Evolutionary conservation across 163 green algal species (phyloP), one percentile per base, ranked within the genome.

Genomic region (Coccomyxa subellipsoidea): DNA sequence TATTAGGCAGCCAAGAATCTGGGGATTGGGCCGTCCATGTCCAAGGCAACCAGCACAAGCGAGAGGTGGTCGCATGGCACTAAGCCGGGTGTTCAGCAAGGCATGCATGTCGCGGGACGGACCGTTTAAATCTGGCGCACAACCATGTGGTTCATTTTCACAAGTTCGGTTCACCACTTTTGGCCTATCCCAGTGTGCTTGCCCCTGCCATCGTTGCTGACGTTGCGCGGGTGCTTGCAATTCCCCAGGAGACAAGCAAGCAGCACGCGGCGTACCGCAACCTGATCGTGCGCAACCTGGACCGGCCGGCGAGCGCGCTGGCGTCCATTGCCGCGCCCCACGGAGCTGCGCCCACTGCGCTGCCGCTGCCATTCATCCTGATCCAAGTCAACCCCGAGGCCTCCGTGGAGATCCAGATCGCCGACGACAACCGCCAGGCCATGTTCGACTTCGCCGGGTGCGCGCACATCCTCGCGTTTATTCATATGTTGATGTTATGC

Each of bases 291-390:
- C 82, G 88, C 47, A 89, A 93, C 83, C 38, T 37, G 32, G 83
- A 87, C 31, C n/a, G 76, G 39, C 83, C 87, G 7, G 29, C 82
- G 37, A 76, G 76, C 36, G 32, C 39, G n/a, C 77, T 89, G 53
- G 32, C 54, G 35, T 69, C 77, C 35, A 54, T 31, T 0, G 76
- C 71, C 40, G 39, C 80, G 31, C 73, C 40, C 25, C 79, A 73
- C 7, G 34, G 78, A 31, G 34, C 66, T 5, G 77, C 54, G 2
- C 82, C 85, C 18, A 90, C 85, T 25, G 78, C 86, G 7, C 86
- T 93, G 29, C 83, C 77, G 38, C 83, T 93, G 38, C 89, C 89
- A n/a, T 93, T 93, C 83, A 87, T 93, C 35, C 85, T 93, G 27
- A 84, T 93, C 29, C 81, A 88, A 69, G 87, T 88, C 32, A 75